phyloP scores from a whole-genome alignment of 352 stramenopile genomes.

The Phytophthora kernoviae region DNA sequence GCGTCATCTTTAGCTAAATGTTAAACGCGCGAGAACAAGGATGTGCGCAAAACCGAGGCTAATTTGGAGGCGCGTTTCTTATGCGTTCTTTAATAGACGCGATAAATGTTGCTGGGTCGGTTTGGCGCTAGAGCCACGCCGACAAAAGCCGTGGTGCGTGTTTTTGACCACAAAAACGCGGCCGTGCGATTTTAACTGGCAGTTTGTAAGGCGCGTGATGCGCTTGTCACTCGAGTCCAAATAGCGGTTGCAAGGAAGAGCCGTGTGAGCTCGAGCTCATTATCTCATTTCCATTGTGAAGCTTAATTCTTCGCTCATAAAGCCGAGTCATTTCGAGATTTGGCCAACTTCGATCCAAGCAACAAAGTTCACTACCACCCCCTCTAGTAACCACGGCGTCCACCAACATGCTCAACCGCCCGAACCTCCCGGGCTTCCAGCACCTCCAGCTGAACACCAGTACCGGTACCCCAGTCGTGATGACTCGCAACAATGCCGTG shows the following conservation, averaged over 20 bases:
- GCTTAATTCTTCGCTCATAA: neutral
- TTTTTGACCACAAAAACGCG: constrained; percentile 1
- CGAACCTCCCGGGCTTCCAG: constrained; percentile 62
- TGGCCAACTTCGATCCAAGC: constrained; percentile 8
- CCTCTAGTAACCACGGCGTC: constrained; percentile 28
- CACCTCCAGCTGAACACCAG: constrained; percentile 48
- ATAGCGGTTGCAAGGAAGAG: neutral
- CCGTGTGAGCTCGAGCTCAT: constrained; percentile 17
- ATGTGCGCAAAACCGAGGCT: neutral
- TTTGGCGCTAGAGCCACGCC: neutral
- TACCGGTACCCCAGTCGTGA: constrained; percentile 21
- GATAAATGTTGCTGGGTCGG: neutral
- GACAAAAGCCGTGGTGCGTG: neutral
- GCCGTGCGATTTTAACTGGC: neutral
- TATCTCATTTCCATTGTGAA: constrained; percentile 13
- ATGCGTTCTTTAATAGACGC: neutral
- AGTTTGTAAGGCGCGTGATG: neutral
- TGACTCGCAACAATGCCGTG: constrained; percentile 17
- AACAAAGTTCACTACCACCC: neutral
- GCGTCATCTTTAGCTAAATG: neutral
- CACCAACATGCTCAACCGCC: constrained; percentile 61
- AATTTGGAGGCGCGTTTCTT: constrained; percentile 1
- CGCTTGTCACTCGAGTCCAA: neutral
- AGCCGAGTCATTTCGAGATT: constrained; percentile 20
- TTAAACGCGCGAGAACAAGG: neutral